These are phyloP conservation scores for Brassica hybrid DNA, from an alignment of 441 rosid species.

Conservation along the genomic window DNA sequence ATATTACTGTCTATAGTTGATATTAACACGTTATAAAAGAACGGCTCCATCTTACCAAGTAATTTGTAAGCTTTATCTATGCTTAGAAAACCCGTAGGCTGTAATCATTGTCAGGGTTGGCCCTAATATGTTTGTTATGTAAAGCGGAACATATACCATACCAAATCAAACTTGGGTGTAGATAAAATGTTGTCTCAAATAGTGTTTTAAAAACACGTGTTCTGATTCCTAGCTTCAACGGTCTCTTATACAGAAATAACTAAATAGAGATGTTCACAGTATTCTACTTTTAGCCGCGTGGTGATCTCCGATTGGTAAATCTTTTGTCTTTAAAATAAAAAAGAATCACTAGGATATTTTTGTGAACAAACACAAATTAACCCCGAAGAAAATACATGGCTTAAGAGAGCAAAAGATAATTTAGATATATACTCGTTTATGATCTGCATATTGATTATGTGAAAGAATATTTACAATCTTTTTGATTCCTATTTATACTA, in stretches of 20 bases:
- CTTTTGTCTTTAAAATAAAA: not conserved
- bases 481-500: too few relatives aligned
- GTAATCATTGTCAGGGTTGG: not conserved
- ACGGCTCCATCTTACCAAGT: not conserved
- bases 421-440: too few relatives aligned
- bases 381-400: too few relatives aligned
- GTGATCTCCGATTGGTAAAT: not conserved
- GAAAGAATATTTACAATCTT: too few relatives aligned
- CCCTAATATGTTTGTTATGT: not conserved
- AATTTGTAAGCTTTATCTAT: too few relatives aligned
- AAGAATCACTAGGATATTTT: too few relatives aligned
- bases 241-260: not conserved
- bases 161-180: not conserved
- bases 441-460: too few relatives aligned
- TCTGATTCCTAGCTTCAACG: not conserved
- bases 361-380: not conserved
- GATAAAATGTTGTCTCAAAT: not conserved
- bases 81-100: not conserved
- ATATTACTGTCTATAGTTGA: not conserved
- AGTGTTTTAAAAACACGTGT: not conserved
- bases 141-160: not conserved
- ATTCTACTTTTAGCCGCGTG: not conserved
- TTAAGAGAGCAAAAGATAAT: too few relatives aligned
- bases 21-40: not conserved
- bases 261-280: not conserved